These are phyloP conservation scores for Eleusine indica DNA, from an alignment of 176 grass and related monocot genomes.

Conservation along the genomic window DNA sequence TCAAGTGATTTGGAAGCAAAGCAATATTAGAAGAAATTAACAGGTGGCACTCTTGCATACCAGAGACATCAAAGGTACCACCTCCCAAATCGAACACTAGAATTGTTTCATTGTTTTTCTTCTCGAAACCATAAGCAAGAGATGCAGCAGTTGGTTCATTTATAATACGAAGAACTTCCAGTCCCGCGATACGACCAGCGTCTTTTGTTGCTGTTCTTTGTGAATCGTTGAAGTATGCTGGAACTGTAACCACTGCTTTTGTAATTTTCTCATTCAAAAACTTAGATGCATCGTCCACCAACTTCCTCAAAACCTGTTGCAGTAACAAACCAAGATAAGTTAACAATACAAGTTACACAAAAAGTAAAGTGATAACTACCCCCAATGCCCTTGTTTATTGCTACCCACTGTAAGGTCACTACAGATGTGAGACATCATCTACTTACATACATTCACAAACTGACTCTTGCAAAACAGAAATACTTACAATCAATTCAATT, in stretches of 20 bases:
- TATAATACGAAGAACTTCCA: conserved; percentile 99
- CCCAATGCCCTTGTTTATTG: background rate
- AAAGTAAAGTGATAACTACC: background rate
- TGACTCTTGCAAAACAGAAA: background rate
- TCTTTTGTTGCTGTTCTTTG: conserved; percentile 99
- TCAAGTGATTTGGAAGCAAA: background rate
- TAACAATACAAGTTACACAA: background rate
- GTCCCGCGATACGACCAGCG: conserved; percentile 96
- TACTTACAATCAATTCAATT: background rate
- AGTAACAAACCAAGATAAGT: conserved; percentile 7
- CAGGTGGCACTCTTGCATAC: conserved; percentile 42
- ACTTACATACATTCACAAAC: background rate
- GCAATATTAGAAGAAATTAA: conserved; percentile 17
- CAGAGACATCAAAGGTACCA: conserved; percentile 98
- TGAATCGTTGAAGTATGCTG: conserved; percentile 98
- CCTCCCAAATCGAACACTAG: conserved; percentile 97
- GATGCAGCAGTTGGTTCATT: conserved; percentile 99
- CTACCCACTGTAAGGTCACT: background rate
- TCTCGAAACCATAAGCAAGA: conserved; percentile 96
- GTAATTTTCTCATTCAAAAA: conserved; percentile 99
- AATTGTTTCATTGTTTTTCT: conserved; percentile 99
- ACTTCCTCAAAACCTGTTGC: conserved; percentile 84
- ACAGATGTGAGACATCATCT: background rate
- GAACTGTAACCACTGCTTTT: conserved; percentile 96
- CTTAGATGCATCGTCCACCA: conserved; percentile 96